A percentile compares a stretch with the other conserved stretches of the same genome.
Conservation (phyloP, 148 eudicot species). For the Vaccinium myrtillus region DNA sequence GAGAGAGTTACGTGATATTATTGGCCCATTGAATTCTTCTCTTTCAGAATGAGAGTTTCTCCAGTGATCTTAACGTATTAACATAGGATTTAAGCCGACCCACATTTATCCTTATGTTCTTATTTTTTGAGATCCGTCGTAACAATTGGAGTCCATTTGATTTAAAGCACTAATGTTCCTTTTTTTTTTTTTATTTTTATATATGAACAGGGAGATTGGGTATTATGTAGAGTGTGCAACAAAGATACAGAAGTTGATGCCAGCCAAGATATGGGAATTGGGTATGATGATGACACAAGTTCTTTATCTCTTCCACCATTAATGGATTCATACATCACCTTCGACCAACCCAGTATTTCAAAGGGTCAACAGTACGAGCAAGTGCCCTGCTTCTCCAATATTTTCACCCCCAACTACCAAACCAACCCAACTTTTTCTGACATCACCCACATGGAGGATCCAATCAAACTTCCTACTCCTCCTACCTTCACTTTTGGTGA, state of each 20-base stretch:
- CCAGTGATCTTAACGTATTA: background rate
- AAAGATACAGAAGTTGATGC: conserved; percentile 28
- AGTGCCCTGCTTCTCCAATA: conserved; percentile 52
- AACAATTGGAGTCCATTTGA: background rate
- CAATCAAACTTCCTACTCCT: conserved; percentile 11
- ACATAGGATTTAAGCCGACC: background rate
- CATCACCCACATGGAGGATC: conserved; percentile 23
- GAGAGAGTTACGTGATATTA: background rate
- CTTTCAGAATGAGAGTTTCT: background rate
- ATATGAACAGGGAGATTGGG: conserved; percentile 41
- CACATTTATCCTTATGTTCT: background rate
- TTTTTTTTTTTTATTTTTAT: too few relatives aligned
- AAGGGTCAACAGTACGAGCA: conserved; percentile 23
- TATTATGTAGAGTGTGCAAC: conserved; percentile 42
- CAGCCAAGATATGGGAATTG: conserved; percentile 19
- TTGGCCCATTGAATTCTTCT: background rate
- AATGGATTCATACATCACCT: conserved; percentile 43
- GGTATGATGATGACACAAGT: conserved; percentile 25
- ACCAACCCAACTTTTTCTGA: conserved; percentile 23
- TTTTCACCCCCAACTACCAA: conserved; percentile 25
- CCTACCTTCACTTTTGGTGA: conserved; percentile 28
- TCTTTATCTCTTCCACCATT: conserved; percentile 38
- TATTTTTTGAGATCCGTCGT: background rate
- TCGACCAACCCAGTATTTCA: conserved; percentile 9
- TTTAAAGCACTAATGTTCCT: background rate